Evolutionary conservation across 108 stramenopile genomes (phyloP), one percentile per base, ranked within the genome.

Genomic region (Epipyxis sp.): DNA sequence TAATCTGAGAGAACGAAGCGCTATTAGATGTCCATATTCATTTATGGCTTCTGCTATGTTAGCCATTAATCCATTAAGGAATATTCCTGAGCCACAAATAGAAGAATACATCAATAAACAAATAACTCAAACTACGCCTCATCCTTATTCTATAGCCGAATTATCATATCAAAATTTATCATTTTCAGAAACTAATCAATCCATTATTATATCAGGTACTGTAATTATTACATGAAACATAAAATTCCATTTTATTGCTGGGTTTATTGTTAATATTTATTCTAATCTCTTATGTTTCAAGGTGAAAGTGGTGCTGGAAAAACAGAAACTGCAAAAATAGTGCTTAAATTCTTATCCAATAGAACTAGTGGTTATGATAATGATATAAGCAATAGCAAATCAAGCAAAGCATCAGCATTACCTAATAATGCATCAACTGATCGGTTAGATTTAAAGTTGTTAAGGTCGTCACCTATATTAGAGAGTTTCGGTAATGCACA

Each of bases 401-500:
- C n/a, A n/a, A n/a, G n/a, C n/a, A n/a, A n/a, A 57, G 54, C 54
- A 57, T n/a, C 25, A n/a, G 54, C 54, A 57, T n/a, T n/a, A n/a
- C n/a, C n/a, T n/a, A 20, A 37, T 41, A 37, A 57, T 6, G 43
- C 34, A 13, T 39, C 71, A 27, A 6, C 10, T 27, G 50, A 74
- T 57, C 13, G 20, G 20, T 29, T 74, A 30, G 16, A 74, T 32
- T 13, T 59, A 30, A 76, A 54, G 67, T 42, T 89, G 40, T 74
- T 85, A 61, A 58, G 86, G 65, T 84, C 83, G 30, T 86, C 85
- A 35, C 85, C 87, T 71, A 81, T 89, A 6, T 67, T 89, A 35
- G 88, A 89, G 72, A 83, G 85, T 25, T 89, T 89, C 44, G 88
- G 88, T 27, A 89, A 87, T 74, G 88, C 88, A 13, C 86, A 89